Percentiles rank a stretch among this genome's conserved stretches.
These are phyloP conservation scores for Cystofilobasidium capitatum DNA, from an alignment of 768 basidiomycete species.

Conservation along the genomic window DNA sequence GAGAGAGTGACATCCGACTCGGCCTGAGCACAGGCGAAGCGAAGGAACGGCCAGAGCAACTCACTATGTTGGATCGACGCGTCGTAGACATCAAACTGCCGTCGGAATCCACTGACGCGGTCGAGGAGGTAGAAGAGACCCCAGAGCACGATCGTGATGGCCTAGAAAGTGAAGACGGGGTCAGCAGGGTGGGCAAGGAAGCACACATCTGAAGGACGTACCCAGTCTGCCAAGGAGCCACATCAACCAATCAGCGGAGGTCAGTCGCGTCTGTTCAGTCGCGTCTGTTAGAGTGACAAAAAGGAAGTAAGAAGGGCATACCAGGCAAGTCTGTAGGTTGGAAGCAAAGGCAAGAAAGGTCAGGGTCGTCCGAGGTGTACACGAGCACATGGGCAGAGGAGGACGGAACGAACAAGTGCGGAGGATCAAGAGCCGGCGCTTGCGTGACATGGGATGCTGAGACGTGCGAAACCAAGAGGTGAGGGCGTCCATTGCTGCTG, in stretches of 20 bases:
- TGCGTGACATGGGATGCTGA: neutral
- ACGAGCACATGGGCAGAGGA: neutral
- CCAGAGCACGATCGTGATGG: constrained; percentile 6
- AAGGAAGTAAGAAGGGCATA: neutral
- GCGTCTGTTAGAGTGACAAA: too few species aligned
- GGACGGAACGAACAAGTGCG: constrained; percentile 2
- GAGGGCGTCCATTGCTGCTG: too few species aligned
- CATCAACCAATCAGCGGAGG: too few species aligned
- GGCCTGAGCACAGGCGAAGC: neutral
- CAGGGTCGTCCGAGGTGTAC: neutral
- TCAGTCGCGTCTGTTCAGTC: neutral
- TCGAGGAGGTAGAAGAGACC: constrained; percentile 13
- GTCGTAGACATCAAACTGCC: constrained; percentile 13
- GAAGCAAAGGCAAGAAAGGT: neutral
- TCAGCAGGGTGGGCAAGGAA: neutral
- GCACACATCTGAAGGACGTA: neutral
- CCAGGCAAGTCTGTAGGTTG: neutral
- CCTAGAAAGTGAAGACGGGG: neutral
- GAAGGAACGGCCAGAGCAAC: neutral
- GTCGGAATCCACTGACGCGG: constrained; percentile 10
- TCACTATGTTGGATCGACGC: constrained; percentile 16
- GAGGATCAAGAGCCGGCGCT: neutral
- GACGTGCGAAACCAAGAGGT: constrained; percentile 1
- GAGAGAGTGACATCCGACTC: too few species aligned
- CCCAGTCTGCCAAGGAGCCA: neutral